Base-by-base conservation (phyloP, 306 rosid genomes). In the Ceratonia siliqua region DNA sequence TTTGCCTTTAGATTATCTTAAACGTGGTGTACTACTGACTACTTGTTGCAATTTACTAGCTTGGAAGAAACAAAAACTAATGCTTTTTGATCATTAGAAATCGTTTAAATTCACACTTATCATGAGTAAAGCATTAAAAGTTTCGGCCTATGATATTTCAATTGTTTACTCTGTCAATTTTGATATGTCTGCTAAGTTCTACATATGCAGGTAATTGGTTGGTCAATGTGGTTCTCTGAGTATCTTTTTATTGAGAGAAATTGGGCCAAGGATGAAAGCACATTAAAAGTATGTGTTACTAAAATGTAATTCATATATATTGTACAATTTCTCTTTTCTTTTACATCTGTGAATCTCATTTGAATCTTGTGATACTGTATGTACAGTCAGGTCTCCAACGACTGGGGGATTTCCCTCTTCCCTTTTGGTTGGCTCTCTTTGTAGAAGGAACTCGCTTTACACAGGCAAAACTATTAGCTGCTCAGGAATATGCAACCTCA, bases 191-290 rank as follows among this genome's bases (percentile, higher is more conserved):
- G 49, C 49, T 66, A 59, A 27, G 35, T 53, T 80, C 50, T 70
- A 43, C 28, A 32, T 49, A 28, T 77, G 76, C 88, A 94, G 98
- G 98, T 94, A 45, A 82, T 94, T 83, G 98, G 98, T 64, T 94
- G 98, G 98, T 94, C 98, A 62, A 94, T 94, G 98, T 91, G 96
- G 97, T 94, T 94, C 81, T 88, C 97, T 62, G 98, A 91, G 73
- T 94, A 94, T 78, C 94, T 94, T 73, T 94, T 91, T 70, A 70
- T 94, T 80, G 98, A 91, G 85, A 89, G 98, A 89, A 94, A 79
- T 77, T 94, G 98, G 98, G 98, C 90, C 43, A 89, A 91, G 85
- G 98, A 94, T 89, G 97, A 94, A 85, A 81, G 72, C 61, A 94
- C 97, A 39, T 71, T 94, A 76, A 91, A 91, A 91, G 98, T 91